These are phyloP conservation scores for Argentina anserina DNA, from an alignment of 306 rosid species.

Conservation along the genomic window DNA sequence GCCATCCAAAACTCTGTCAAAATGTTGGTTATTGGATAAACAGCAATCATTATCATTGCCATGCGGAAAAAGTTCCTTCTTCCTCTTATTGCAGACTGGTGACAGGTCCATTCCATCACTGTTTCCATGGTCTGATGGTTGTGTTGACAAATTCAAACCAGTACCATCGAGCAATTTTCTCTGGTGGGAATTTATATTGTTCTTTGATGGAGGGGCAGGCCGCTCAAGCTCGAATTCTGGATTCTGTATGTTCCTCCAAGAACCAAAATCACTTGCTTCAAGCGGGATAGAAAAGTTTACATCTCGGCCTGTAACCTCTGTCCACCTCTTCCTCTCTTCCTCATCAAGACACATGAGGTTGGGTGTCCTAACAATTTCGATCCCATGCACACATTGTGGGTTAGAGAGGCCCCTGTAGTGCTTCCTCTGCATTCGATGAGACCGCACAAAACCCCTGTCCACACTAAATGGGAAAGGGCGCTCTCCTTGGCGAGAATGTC, in stretches of 20 bases:
- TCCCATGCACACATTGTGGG: constrained; percentile 62
- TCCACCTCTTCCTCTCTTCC: constrained; percentile 54
- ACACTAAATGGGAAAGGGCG: constrained; percentile 56
- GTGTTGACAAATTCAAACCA: constrained; percentile 53
- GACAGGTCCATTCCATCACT: constrained; percentile 40
- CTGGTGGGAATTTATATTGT: constrained; percentile 28
- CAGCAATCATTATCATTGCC: constrained; percentile 42
- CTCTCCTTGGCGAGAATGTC: constrained; percentile 68
- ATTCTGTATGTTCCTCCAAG: constrained; percentile 55
- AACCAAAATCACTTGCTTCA: constrained; percentile 60
- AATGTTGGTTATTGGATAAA: constrained; percentile 34
- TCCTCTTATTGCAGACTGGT: constrained; percentile 38
- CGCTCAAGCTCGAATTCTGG: constrained; percentile 52
- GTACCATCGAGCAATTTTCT: constrained; percentile 56
- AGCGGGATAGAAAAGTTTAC: constrained; percentile 45
- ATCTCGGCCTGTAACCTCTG: constrained; percentile 63
- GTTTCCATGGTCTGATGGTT: constrained; percentile 35
- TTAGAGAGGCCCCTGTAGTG: constrained; percentile 65
- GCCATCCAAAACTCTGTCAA: constrained; percentile 33
- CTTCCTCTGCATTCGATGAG: constrained; percentile 66
- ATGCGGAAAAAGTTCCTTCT: constrained; percentile 47
- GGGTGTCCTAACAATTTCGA: constrained; percentile 54
- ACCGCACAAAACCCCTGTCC: constrained; percentile 58
- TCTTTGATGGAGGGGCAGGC: constrained; percentile 39
- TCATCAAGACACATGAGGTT: constrained; percentile 45